phyloP scores from a whole-genome alignment of 2,329 filamentous ascomycete genomes.

The Colletotrichum viniferum region DNA sequence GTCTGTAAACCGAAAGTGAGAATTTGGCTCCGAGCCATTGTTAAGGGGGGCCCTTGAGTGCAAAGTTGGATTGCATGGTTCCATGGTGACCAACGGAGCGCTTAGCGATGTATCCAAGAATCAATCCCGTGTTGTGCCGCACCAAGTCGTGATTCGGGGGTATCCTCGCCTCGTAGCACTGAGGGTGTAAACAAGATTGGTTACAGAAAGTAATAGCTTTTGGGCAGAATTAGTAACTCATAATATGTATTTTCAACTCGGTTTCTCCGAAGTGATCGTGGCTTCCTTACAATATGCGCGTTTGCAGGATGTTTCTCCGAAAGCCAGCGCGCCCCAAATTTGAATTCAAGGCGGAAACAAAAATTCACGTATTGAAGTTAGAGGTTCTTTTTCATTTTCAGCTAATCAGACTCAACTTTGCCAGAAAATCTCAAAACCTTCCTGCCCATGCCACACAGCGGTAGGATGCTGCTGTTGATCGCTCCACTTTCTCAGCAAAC shows the following conservation, averaged over 20 bases:
- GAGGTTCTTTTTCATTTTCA: background rate
- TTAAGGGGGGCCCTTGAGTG: background rate
- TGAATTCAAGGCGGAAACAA: background rate
- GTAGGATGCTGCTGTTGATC: background rate
- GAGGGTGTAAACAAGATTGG: background rate
- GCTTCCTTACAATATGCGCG: background rate
- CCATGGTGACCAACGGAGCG: background rate
- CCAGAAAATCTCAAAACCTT: background rate
- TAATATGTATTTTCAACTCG: background rate
- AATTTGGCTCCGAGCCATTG: background rate
- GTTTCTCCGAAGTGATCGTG: background rate
- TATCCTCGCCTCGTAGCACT: background rate
- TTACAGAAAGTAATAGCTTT: background rate
- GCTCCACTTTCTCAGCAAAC: background rate
- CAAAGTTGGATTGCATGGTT: background rate
- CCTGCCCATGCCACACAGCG: background rate
- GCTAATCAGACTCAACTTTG: background rate
- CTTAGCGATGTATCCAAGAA: background rate
- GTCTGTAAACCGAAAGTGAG: background rate
- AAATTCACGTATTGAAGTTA: background rate
- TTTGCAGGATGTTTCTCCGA: background rate
- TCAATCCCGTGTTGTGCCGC: background rate
- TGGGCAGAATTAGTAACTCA: background rate
- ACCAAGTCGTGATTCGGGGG: background rate
- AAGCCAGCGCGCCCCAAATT: background rate